Evolutionary conservation across 2,329 filamentous ascomycete species (phyloP), one percentile per base, ranked within the genome.

Genomic region (Colletotrichum filicis): DNA sequence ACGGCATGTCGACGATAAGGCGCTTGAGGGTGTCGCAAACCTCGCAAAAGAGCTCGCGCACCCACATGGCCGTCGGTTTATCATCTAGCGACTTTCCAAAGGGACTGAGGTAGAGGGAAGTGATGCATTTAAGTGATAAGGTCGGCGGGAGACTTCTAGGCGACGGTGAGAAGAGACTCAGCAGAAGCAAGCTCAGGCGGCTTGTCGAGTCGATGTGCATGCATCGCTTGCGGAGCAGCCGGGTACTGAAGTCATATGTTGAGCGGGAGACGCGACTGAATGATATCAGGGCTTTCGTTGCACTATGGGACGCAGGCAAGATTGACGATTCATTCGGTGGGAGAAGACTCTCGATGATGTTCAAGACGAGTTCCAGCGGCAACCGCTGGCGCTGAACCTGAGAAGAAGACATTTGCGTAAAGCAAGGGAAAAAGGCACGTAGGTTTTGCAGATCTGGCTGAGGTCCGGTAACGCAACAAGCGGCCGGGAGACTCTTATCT

Each of bases 1-100:
- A 83, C 7, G 87, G 86, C 75, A 88, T 87, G 70, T 86, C 81
- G 55, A 89, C 82, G 59, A 88, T 80, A 7, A 89, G 81, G 24
- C 84, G 83, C 56, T 78, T 81, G 57, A 89, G 80, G 7, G 83
- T 82, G 24, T 77, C 75, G 61, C 80, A 80, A 35, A 85, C 79
- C 70, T 83, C 80, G 68, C 78, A 81, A 61, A 89, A 81, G 1
- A 89, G 79, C 56, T 85, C 82, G 6, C 82, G 80, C 49, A 85
- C 81, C 81, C 81, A 83, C 24, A 75, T 76, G 0, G 85, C 84
- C 24, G 81, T 83, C 5, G 81, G 80, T 66, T 80, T 79, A 68
- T 87, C 80, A 66, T 86, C 82, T 19, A 86, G 76, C 19, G 78
- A 78, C 5, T 66, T 42, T 5, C 76, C 77, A 73, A 85, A 85